Evolutionary conservation across 2,329 filamentous ascomycete genomes (phyloP).

Genomic region (Fusarium torulosum): DNA sequence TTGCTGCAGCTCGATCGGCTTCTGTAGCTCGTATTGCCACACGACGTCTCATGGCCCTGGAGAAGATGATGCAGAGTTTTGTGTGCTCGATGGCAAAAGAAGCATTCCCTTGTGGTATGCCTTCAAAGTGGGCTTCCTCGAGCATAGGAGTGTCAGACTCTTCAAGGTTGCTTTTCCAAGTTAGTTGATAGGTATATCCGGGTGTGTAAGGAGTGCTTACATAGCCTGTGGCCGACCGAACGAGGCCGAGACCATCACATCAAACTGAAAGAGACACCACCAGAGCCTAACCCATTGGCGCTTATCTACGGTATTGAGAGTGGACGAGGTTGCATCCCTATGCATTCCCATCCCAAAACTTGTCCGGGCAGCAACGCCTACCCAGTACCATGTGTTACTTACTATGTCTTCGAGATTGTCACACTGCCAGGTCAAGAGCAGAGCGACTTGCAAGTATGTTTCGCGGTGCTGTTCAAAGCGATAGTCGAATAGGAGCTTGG

Average conservation of each 20-base stretch:
- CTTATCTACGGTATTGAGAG: slow-evolving; percentile 50
- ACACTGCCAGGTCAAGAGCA: slow-evolving; percentile 68
- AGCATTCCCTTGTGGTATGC: slow-evolving; percentile 53
- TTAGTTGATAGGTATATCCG: not conserved
- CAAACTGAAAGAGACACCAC: slow-evolving; percentile 58
- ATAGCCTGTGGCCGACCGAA: slow-evolving; percentile 66
- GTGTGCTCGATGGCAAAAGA: slow-evolving; percentile 63
- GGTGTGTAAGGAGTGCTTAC: slow-evolving; percentile 40
- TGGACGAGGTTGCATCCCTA: slow-evolving; percentile 50
- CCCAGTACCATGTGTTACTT: slow-evolving; percentile 65
- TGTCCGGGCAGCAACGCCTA: slow-evolving; percentile 64
- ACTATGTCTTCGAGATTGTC: slow-evolving; percentile 67
- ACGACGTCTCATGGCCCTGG: slow-evolving; percentile 51
- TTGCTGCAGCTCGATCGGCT: slow-evolving; percentile 46
- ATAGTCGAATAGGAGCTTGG: slow-evolving; percentile 65
- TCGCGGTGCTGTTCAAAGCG: slow-evolving; percentile 66
- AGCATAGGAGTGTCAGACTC: slow-evolving; percentile 64
- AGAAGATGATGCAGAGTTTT: slow-evolving; percentile 64
- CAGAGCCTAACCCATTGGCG: slow-evolving; percentile 55
- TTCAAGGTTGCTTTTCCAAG: slow-evolving; percentile 56
- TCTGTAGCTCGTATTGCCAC: slow-evolving; percentile 43
- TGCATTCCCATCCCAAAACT: slow-evolving; percentile 68
- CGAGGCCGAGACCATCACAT: slow-evolving; percentile 53
- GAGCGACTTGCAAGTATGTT: slow-evolving; percentile 65
- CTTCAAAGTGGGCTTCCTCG: slow-evolving; percentile 60